These are phyloP conservation scores for Globisporangium solare DNA, from an alignment of 352 stramenopile species.

Conservation along the genomic window DNA sequence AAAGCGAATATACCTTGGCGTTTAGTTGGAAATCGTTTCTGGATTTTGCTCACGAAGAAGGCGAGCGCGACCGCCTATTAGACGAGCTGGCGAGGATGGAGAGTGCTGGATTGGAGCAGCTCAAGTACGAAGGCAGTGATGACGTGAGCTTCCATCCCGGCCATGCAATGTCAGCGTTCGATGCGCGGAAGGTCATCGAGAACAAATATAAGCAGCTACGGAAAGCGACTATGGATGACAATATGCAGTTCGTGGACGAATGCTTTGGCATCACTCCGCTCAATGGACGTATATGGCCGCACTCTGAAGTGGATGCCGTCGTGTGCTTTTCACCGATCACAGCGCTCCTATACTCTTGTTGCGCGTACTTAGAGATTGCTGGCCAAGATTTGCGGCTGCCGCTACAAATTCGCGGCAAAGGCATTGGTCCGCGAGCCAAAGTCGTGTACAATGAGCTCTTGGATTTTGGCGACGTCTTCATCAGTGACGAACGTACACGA, in stretches of 20 bases:
- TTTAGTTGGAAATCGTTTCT: conserved; percentile 93
- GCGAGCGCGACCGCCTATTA: conserved; percentile 77
- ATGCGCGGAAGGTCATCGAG: conserved; percentile 61
- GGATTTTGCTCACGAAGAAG: conserved; percentile 62
- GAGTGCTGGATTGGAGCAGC: conserved; percentile 50
- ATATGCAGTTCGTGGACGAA: conserved; percentile 93
- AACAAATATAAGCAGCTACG: conserved; percentile 91
- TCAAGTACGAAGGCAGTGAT: conserved; percentile 42
- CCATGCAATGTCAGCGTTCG: conserved; percentile 42
- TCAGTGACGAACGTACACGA: conserved; percentile 84
- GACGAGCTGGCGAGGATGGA: conserved; percentile 85
- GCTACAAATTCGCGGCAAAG: conserved; percentile 84
- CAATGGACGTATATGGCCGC: conserved; percentile 88
- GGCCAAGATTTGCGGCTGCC: conserved; percentile 87
- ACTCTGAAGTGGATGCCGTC: conserved; percentile 89
- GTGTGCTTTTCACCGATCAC: conserved; percentile 86
- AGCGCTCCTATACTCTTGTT: conserved; percentile 77
- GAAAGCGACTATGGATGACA: conserved; percentile 86
- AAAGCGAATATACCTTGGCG: conserved; percentile 86
- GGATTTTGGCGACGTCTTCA: conserved; percentile 94
- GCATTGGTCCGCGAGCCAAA: conserved; percentile 91
- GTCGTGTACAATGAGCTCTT: conserved; percentile 92
- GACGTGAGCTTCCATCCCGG: conserved; percentile 13
- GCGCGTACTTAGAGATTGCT: conserved; percentile 87
- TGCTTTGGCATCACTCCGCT: conserved; percentile 90